Evolutionary conservation across 1,284 basidiomycete genomes (phyloP), one percentile per base, ranked within the genome.

Genomic region (Ganoderma sinense): DNA sequence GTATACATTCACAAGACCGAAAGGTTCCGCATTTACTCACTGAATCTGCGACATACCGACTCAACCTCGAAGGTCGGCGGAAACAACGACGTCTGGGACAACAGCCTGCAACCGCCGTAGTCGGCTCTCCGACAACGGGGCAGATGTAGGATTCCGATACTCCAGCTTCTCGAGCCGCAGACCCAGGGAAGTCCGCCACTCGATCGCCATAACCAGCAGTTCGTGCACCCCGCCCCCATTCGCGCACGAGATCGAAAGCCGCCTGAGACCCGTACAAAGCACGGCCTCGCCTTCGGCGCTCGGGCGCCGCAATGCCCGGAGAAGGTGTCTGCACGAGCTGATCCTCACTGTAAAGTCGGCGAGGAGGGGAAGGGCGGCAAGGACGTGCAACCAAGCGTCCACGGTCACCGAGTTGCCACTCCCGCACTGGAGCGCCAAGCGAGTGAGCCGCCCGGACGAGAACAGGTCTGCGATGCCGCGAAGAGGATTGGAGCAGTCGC

Each of bases 221-320:
- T 55, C 63, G 39, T 64, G 48, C 63, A 55, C 51, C 31, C 63
- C 63, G 36, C 36, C 48, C 18, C 63, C 63, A 20, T 64, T 64
- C 20, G 48, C 36, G 51, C 51, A 64, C 14, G 51, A 13, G 23
- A 64, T 55, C 4, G 51, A 53, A 16, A 64, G 33, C 36, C 31
- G 33, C 23, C 40, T 26, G 43, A 64, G 63, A 7, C 20, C 36
- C 18, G 33, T 3, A 13, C 63, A 64, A 4, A 64, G 45, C 63
- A 39, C 10, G 31, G 16, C 51, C 23, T 26, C 23, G 48, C 48
- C 48, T 14, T 51, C 48, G 23, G 23, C 48, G 26, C 48, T 26
- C 29, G 48, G 48, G 36, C 48, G 53, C 13, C 48, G 53, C 23
- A 39, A 23, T 29, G 59, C 59, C n/a, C 59, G 59, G 26, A 64